Evolutionary conservation across 345 rosid species (phyloP).

Genomic region (Euphorbia lathyris): DNA sequence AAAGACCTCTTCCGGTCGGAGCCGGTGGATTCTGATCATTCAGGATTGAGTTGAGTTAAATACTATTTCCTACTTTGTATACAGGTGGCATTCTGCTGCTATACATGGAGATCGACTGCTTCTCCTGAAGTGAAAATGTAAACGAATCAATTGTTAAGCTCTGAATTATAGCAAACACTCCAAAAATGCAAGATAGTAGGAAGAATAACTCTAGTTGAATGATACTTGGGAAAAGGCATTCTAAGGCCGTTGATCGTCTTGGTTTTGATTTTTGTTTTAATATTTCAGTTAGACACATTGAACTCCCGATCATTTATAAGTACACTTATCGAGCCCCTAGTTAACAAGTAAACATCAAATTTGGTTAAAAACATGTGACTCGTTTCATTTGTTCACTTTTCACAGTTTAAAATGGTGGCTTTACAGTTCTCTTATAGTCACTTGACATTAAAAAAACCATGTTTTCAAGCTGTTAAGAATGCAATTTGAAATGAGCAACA

Average conservation of each 20-base stretch:
- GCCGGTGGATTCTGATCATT: background rate
- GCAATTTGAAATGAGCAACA: background rate
- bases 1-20: no score
- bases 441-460: background rate
- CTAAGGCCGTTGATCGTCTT: no score
- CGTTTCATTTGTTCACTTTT: background rate
- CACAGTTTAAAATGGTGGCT: no score
- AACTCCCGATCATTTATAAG: no score
- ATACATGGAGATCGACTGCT: slow-evolving; percentile 42
- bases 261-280: no score
- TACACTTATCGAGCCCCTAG: no score
- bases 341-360: no score
- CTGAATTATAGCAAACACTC: background rate
- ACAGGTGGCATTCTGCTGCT: slow-evolving; percentile 24
- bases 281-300: no score
- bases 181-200: background rate
- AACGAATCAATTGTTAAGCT: background rate
- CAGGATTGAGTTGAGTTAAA: background rate
- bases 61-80: slow-evolving; percentile 13
- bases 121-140: slow-evolving; percentile 39
- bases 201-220: background rate
- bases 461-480: background rate
- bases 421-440: background rate
- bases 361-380: background rate
- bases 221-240: no score